Evolutionary conservation across 345 rosid genomes (phyloP).

Genomic region (Hibiscus trionum): DNA sequence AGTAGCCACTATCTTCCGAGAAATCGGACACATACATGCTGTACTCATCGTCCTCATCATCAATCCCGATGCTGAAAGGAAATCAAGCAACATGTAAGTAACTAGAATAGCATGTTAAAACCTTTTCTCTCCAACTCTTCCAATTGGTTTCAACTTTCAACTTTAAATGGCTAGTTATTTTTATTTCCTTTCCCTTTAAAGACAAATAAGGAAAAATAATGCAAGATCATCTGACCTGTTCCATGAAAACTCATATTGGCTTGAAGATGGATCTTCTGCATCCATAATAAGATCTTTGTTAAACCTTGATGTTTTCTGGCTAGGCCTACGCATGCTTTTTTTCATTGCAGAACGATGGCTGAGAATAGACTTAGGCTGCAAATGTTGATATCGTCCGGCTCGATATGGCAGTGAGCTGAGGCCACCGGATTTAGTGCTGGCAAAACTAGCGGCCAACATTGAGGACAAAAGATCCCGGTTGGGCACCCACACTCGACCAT

Average conservation of each 20-base stretch:
- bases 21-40: slow-evolving; percentile 9
- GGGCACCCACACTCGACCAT: slow-evolving; percentile 45
- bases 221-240: slow-evolving; percentile 44
- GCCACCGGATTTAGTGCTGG: slow-evolving; percentile 43
- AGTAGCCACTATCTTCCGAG: slow-evolving; percentile 44
- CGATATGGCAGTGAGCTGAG: slow-evolving; percentile 47
- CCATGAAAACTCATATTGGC: slow-evolving; percentile 29
- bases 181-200: not conserved
- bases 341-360: slow-evolving; percentile 37
- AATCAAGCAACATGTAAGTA: slow-evolving; percentile 7
- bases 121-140: not conserved
- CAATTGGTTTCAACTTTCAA: not conserved
- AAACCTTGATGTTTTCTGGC: slow-evolving; percentile 27
- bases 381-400: slow-evolving; percentile 42
- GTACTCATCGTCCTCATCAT: slow-evolving; percentile 62
- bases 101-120: not conserved
- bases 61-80: slow-evolving; percentile 47
- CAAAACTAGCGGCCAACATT: slow-evolving; percentile 57
- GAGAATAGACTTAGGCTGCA: slow-evolving; percentile 35
- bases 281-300: slow-evolving; percentile 31
- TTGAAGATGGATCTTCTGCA: slow-evolving; percentile 35
- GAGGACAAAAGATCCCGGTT: slow-evolving; percentile 40
- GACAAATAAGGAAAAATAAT: not conserved
- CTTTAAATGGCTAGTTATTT: not conserved
- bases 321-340: slow-evolving; percentile 33